These are phyloP conservation scores for Phytophthora tubulina DNA, from an alignment of 352 stramenopile species.

Conservation along the genomic window DNA sequence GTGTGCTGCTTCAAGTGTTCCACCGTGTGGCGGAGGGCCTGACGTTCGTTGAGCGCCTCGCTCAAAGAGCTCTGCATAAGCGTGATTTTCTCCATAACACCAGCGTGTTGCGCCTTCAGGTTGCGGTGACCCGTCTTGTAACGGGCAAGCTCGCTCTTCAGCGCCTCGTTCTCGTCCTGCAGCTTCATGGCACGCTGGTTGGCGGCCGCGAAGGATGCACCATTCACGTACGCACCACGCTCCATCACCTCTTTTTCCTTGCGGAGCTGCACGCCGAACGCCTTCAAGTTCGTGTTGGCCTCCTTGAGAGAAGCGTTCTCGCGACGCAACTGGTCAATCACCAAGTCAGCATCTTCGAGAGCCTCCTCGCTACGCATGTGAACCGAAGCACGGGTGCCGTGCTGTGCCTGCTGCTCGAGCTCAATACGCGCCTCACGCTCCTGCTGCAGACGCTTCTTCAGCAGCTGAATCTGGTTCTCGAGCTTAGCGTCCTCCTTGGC, in stretches of 20 bases:
- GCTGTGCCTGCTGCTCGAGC: slow-evolving; percentile 75
- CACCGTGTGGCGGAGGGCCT: slow-evolving; percentile 77
- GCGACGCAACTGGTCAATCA: slow-evolving; percentile 86
- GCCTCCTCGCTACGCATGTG: slow-evolving; percentile 85
- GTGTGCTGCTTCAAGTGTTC: slow-evolving; percentile 80
- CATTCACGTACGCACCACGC: slow-evolving; percentile 88
- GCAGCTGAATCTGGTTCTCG: slow-evolving; percentile 94
- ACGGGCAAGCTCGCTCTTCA: slow-evolving; percentile 79
- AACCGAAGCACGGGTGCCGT: slow-evolving; percentile 74
- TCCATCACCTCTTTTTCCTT: slow-evolving; percentile 93
- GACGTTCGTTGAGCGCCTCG: slow-evolving; percentile 76
- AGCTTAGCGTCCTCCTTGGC: slow-evolving; percentile 96
- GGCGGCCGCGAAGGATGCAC: slow-evolving; percentile 83
- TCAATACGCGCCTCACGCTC: slow-evolving; percentile 89
- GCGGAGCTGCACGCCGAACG: slow-evolving; percentile 80
- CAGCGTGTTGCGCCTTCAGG: slow-evolving; percentile 84
- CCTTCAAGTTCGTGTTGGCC: slow-evolving; percentile 86
- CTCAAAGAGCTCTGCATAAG: slow-evolving; percentile 81
- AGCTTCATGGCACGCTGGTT: slow-evolving; percentile 90
- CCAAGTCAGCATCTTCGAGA: slow-evolving; percentile 79
- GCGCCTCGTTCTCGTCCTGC: slow-evolving; percentile 83
- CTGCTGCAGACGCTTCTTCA: slow-evolving; percentile 93
- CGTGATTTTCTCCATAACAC: slow-evolving; percentile 84
- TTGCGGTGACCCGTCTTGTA: slow-evolving; percentile 89
- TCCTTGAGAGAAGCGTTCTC: slow-evolving; percentile 90